Conservation (phyloP, 192 early-diverging fungal species). For the Coemansia sp. region DNA sequence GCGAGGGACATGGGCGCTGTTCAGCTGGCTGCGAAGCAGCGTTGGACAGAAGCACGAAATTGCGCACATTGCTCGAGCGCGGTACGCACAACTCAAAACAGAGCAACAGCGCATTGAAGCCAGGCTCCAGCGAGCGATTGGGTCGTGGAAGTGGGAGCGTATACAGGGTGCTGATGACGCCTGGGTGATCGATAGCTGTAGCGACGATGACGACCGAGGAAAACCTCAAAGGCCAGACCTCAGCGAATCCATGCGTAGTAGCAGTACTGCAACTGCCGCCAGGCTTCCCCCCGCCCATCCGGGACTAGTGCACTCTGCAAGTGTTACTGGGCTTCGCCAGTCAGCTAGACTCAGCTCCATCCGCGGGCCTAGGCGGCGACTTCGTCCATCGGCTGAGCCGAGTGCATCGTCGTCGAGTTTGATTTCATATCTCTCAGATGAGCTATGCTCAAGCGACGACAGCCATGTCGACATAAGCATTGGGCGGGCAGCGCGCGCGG, state of each 20-base stretch:
- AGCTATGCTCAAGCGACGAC: slow-evolving; percentile 31
- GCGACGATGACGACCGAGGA: neutral
- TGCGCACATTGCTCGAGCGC: slow-evolving; percentile 19
- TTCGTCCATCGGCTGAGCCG: slow-evolving; percentile 5
- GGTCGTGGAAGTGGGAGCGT: slow-evolving; percentile 49
- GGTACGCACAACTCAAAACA: slow-evolving; percentile 21
- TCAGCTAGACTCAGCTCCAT: slow-evolving; percentile 5
- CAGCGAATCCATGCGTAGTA: slow-evolving; percentile 2
- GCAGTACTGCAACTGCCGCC: slow-evolving; percentile 6
- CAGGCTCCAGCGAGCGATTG: slow-evolving; percentile 36
- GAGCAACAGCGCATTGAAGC: slow-evolving; percentile 35
- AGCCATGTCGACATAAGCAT: slow-evolving; percentile 3
- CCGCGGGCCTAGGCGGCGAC: slow-evolving; percentile 1
- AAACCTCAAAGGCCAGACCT: neutral
- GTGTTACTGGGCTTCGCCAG: neutral
- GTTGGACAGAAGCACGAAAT: slow-evolving; percentile 37
- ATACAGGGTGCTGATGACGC: slow-evolving; percentile 17
- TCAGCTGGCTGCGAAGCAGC: slow-evolving; percentile 42
- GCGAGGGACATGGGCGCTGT: slow-evolving; percentile 52
- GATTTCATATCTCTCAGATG: slow-evolving; percentile 26
- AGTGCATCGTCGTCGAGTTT: slow-evolving; percentile 21
- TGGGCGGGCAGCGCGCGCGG: slow-evolving; percentile 12
- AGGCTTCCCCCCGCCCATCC: slow-evolving; percentile 37
- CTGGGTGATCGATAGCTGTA: slow-evolving; percentile 10
- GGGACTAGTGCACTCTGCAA: slow-evolving; percentile 11